These are phyloP conservation scores for Dothidotthia symphoricarpi DNA, from an alignment of 2,329 filamentous ascomycete species.

Conservation along the genomic window DNA sequence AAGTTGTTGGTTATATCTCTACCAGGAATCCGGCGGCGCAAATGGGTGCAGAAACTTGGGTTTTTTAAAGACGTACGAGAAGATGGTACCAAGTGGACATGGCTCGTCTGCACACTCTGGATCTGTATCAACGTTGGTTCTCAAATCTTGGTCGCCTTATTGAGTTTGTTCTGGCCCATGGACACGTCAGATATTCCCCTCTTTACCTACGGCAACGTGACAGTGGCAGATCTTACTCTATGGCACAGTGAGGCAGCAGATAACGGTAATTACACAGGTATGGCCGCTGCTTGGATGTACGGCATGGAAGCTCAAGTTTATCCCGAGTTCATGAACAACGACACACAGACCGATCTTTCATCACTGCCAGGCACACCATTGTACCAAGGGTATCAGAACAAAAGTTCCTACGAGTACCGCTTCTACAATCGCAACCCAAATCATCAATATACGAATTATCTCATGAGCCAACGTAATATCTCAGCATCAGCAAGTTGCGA, in stretches of 20 bases:
- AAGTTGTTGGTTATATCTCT: conserved; percentile 38
- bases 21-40: conserved; percentile 28
- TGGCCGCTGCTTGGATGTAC: conserved; percentile 32
- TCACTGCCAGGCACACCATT: conserved; percentile 25
- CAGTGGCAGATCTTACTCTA: conserved; percentile 23
- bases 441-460: conserved; percentile 30
- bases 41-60: conserved; percentile 21
- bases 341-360: conserved; percentile 20
- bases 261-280: conserved; percentile 9
- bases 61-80: conserved; percentile 34
- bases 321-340: conserved; percentile 12
- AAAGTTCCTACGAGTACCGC: conserved; percentile 25
- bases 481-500: conserved; percentile 21
- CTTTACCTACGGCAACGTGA: conserved; percentile 27
- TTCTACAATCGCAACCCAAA: conserved; percentile 37
- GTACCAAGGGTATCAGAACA: conserved; percentile 16
- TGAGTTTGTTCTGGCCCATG: conserved; percentile 38
- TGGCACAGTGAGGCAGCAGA: conserved; percentile 18
- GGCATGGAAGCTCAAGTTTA: conserved; percentile 32
- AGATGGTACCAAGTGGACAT: conserved; percentile 35
- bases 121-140: conserved; percentile 35
- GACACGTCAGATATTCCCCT: conserved; percentile 30
- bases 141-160: conserved; percentile 34
- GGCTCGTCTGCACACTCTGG: conserved; percentile 36
- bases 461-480: conserved; percentile 25